Base-by-base conservation (phyloP, 2,329 filamentous ascomycete genomes). In the Shiraia bambusicola region DNA sequence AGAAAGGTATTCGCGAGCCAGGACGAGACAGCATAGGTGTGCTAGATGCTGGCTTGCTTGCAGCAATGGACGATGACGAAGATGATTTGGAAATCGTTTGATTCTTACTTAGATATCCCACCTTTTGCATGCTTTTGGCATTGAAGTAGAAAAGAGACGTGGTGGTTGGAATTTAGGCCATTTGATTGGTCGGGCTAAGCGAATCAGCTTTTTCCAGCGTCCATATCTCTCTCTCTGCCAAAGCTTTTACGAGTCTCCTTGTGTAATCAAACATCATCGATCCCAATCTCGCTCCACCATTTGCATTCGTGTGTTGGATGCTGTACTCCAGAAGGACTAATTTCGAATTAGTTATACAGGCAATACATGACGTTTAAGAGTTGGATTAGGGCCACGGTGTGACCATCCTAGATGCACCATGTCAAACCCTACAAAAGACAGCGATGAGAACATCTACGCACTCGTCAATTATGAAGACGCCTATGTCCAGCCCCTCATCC, bases 401-500 rank as follows among this genome's bases (percentile, higher is more conserved):
- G 4, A 25, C 22, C 4, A n/a, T 6, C 10, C 14, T 19, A 16
- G 32, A 28, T 11, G 28, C 3, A 41, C 14, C 28, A 57, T 59
- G 56, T 48, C 47, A 7, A 31, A 45, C 10, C 12, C 29, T 17
- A 25, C 27, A 14, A 6, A 16, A 3, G 26, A 33, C 3, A 7
- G 27, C 4, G 42, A 52, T n/a, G n/a, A 40, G 7, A 61, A 51
- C 11, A 50, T 89, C 51, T 83, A 88, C 69, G 88, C 87, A 36
- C 68, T 92, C 36, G 75, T 96, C 58, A 79, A 89, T 61, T 96
- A 95, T 69, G 88, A 90, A 58, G 90, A 96, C 64, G 65, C 77
- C 31, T 98, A 97, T 64, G 88, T 97, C 7, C 88, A 96, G 61
- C 88, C 88, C 1, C 79, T 97, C 28, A 84, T 97, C 45, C 68